phyloP scores from a whole-genome alignment of 768 basidiomycete species.

The Tylopilus vinaceipallidus region DNA sequence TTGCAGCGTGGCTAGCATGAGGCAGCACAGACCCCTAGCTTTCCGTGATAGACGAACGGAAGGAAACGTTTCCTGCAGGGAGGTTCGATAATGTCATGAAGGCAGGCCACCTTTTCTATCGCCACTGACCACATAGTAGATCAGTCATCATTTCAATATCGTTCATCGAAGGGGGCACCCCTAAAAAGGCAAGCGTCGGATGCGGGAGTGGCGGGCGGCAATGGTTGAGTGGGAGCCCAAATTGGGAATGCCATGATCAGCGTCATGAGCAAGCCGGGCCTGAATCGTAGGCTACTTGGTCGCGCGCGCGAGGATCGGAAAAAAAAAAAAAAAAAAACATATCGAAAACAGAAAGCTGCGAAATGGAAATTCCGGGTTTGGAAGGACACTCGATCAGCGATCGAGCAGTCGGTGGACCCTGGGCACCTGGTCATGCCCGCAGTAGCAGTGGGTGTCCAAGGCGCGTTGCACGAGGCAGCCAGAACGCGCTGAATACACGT shows the following conservation, averaged over 20 bases:
- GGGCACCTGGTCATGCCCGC: slow-evolving; percentile 12
- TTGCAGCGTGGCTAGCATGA: slow-evolving; percentile 38
- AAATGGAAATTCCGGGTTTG: slow-evolving; percentile 14
- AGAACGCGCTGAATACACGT: slow-evolving; percentile 20
- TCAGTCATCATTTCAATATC: slow-evolving; percentile 37
- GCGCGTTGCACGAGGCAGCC: not conserved
- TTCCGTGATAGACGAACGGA: slow-evolving; percentile 33
- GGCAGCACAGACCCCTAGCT: slow-evolving; percentile 32
- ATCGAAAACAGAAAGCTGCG: slow-evolving; percentile 2
- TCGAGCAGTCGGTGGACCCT: slow-evolving; percentile 11
- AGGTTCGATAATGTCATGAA: slow-evolving; percentile 28
- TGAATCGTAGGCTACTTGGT: too few species aligned
- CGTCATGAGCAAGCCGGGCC: slow-evolving; percentile 9
- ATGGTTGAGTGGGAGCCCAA: too few species aligned
- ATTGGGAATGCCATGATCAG: slow-evolving; percentile 9
- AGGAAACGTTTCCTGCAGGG: slow-evolving; percentile 28
- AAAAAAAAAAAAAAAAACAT: not conserved
- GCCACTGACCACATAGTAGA: slow-evolving; percentile 18
- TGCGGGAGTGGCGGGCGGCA: slow-evolving; percentile 4
- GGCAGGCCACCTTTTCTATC: slow-evolving; percentile 30
- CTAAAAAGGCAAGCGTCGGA: slow-evolving; percentile 27
- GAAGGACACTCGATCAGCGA: slow-evolving; percentile 22
- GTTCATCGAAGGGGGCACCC: slow-evolving; percentile 14
- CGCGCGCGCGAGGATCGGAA: too few species aligned
- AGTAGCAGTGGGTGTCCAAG: not conserved